Evolutionary conservation across 108 stramenopile species (phyloP), one percentile per base, ranked within the genome.

Genomic region (Craspedostauros australis): DNA sequence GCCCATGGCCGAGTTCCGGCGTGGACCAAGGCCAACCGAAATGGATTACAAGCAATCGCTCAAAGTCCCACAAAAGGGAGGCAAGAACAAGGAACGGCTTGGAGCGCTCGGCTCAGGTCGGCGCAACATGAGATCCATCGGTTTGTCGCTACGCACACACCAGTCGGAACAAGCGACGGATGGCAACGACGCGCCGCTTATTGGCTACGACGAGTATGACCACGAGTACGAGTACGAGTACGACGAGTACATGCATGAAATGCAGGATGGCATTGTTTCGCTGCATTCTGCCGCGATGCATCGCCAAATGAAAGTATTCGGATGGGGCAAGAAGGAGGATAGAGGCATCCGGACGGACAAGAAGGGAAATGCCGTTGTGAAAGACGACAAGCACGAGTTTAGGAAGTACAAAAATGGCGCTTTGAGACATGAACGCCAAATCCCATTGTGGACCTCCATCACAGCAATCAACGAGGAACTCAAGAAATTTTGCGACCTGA

Each of bases 401-500:
- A 15, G 15, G n/a, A 44, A 44, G 11, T 9, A 12, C 16, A 44
- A 44, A 20, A 30, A 49, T 27, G 47, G 47, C 16, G 30, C 9
- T 27, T 20, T 12, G 27, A 27, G 49, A 9, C 6, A 31, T 50
- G 40, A 57, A 39, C 36, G 22, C 34, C 67, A 68, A 38, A 45
- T 83, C 38, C 88, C 88, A 20, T 57, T 91, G 4, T 91, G 84
- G 84, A 82, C 83, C 15, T 72, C 85, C 11, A 73, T 91, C 18
- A 57, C 66, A 39, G 64, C 73, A 22, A 85, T 91, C 32, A 91
- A 91, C 44, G 55, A 57, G 24, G 64, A 82, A 39, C 61, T 91
- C 18, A 49, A 54, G 8, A 71, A 80, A 39, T 91, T 91, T 62
- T 61, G 62, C 20, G 20, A 51, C 27, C 73, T 73, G 43, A 62